Base-by-base conservation (phyloP, 1,284 basidiomycete genomes). In the Neolentinus lepideus region DNA sequence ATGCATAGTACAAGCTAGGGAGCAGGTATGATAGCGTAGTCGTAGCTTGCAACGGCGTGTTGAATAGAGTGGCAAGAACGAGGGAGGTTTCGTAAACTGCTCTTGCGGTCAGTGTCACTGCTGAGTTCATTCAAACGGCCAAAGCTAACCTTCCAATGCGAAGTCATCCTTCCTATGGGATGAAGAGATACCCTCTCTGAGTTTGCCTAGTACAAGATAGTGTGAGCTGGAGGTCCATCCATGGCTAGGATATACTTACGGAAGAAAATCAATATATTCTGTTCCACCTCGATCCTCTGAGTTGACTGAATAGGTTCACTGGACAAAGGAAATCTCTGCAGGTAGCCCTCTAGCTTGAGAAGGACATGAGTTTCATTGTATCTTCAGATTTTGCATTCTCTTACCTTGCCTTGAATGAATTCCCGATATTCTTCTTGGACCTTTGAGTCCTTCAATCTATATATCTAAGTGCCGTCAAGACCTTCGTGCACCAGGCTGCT, bases 31-130 rank as follows among this genome's bases (percentile, higher is more conserved):
- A 75, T 36, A 85, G 72, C 56, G 85, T 75, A 11, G 84, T 78
- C 2, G 75, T 77, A 3, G 79, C 78, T 66, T 89, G 81, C 26
- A 72, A 72, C 0, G 78, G 72, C 2, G 77, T 78, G 54, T 75
- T 71, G 69, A 87, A 89, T 16, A 86, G 60, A 22, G 78, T 69
- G 22, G 84, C 77, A 26, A 88, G 74, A 64, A 75, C 78, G n/a
- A 89, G 70, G 0, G 86, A 89, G 2, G 77, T 84, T 69, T 89
- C 83, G 64, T 88, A 88, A 3, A 79, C 86, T 88, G 62, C 16
- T 43, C n/a, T 51, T 38, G 31, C 12, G 3, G 38, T 43, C 27
- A 46, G 43, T 26, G 51, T 19, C 27, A 16, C 29, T 31, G 29
- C 6, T 31, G 6, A 31, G 29, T 6, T 12, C 6, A 31, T 12